Evolutionary conservation across 2,329 filamentous ascomycete genomes (phyloP), one percentile per base, ranked within the genome.

Genomic region (Penicillium corylophilum): DNA sequence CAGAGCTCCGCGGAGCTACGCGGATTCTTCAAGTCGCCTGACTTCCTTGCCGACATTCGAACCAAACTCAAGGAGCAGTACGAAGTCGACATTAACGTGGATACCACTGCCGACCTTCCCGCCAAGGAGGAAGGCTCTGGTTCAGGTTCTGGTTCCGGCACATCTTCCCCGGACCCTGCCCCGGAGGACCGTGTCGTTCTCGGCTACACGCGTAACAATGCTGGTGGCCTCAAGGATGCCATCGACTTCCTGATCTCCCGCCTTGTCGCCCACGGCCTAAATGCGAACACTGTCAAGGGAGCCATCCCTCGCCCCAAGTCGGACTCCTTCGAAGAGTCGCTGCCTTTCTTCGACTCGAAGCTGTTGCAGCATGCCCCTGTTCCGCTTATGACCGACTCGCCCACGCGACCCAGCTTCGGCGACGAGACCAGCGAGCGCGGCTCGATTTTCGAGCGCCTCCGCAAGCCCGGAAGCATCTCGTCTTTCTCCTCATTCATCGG

Each of bases 271-370:
- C 88, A 91, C 42, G 89, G 89, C n/a, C 84, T 96, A n/a, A 90
- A 97, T 64, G 83, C 87, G 9, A 89, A 83, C 51, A 86, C 91
- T 38, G 86, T 97, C 65, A 95, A 95, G 72, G 94, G 94, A 46
- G 87, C 90, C n/a, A 94, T 97, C 59, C 91, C 93, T 18, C 88
- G 94, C n/a, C 94, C 94, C 57, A 96, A 97, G 77, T 97, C 94
- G 1, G 94, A 99, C 71, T 96, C 94, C 0, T 99, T 99, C 60
- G 94, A 99, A 70, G 93, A 99, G 64, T 95, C 93, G 7, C 81
- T 97, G 46, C 93, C 92, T 51, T 97, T 92, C 77, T 99, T 99
- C 67, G 90, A 96, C 69, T 96, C 93, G 2, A 97, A 96, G 76
- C 82, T 99, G 41, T 82, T 99, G 48, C 94, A 97, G 72, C 91